These are phyloP conservation scores for Ampelomyces quisqualis DNA, from an alignment of 2,329 filamentous ascomycete species.

Conservation along the genomic window DNA sequence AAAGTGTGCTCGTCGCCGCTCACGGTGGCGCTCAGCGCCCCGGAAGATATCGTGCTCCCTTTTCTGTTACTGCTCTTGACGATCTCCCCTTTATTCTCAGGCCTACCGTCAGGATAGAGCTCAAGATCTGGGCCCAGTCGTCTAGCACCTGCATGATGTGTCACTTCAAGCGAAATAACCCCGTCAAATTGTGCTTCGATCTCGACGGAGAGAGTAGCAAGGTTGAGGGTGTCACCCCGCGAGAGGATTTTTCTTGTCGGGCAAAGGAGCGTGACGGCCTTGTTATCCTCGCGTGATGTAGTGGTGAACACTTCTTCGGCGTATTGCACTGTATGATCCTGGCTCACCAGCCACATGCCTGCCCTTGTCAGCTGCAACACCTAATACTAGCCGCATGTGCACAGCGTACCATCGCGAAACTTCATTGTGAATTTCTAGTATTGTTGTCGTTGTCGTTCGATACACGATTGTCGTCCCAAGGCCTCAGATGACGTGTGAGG, in stretches of 20 bases:
- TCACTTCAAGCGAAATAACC: constrained; percentile 60
- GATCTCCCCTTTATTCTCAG: constrained; percentile 43
- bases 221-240: constrained; percentile 59
- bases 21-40: constrained; percentile 56
- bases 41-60: constrained; percentile 55
- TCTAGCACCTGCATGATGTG: constrained; percentile 58
- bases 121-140: constrained; percentile 59
- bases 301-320: constrained; percentile 64
- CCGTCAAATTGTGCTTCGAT: constrained; percentile 60
- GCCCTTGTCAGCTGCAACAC: constrained; percentile 9
- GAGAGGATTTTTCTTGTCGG: constrained; percentile 58
- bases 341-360: constrained; percentile 65
- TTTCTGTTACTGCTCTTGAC: constrained; percentile 40
- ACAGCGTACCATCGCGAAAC: constrained; percentile 57
- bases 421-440: constrained; percentile 50
- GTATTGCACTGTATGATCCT: constrained; percentile 61
- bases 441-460: not conserved
- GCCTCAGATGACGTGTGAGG: not conserved
- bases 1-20: constrained; percentile 54
- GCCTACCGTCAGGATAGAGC: constrained; percentile 56
- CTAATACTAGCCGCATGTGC: not conserved
- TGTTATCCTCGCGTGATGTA: constrained; percentile 48
- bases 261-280: constrained; percentile 57
- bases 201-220: constrained; percentile 58
- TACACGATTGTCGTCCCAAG: not conserved